Evolutionary conservation across 768 basidiomycete species (phyloP).

Genomic region (Russula sp.): DNA sequence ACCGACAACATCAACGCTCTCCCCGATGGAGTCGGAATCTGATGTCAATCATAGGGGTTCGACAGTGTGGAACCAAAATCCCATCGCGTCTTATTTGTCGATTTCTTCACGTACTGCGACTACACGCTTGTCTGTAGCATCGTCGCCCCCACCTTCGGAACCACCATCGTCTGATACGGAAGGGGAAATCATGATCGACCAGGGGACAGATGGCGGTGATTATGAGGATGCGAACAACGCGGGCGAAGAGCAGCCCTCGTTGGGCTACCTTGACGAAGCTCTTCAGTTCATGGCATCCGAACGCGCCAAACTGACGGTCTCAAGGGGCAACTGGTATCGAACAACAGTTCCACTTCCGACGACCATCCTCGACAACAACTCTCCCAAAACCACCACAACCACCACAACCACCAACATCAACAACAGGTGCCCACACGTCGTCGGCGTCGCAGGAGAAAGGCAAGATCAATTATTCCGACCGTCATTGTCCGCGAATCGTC

Average conservation of each 20-base stretch:
- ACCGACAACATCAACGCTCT: conserved; percentile 35
- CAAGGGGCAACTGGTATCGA: conserved; percentile 32
- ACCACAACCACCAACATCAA: neutral
- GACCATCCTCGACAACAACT: conserved; percentile 14
- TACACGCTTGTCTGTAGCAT: conserved; percentile 27
- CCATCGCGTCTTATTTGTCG: conserved; percentile 57
- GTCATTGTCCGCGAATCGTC: conserved; percentile 19
- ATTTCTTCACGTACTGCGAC: conserved; percentile 33
- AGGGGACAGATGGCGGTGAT: conserved; percentile 26
- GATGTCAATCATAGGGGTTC: conserved; percentile 45
- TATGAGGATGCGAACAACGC: conserved; percentile 32
- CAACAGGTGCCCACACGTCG: conserved; percentile 35
- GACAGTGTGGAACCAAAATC: conserved; percentile 63
- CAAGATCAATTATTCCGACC: conserved; percentile 25
- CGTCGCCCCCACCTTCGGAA: conserved; percentile 30
- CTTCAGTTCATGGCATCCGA: conserved; percentile 75
- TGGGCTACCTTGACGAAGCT: conserved; percentile 71
- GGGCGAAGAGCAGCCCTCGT: conserved; percentile 52
- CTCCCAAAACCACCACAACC: neutral
- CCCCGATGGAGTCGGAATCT: conserved; percentile 41
- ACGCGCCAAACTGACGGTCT: conserved; percentile 54
- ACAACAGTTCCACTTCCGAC: conserved; percentile 29
- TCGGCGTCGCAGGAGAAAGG: conserved; percentile 38
- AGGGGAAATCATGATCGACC: conserved; percentile 32
- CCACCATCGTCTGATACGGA: conserved; percentile 31